These are phyloP conservation scores for Gossypium australe DNA, from an alignment of 345 rosid species.

Conservation along the genomic window DNA sequence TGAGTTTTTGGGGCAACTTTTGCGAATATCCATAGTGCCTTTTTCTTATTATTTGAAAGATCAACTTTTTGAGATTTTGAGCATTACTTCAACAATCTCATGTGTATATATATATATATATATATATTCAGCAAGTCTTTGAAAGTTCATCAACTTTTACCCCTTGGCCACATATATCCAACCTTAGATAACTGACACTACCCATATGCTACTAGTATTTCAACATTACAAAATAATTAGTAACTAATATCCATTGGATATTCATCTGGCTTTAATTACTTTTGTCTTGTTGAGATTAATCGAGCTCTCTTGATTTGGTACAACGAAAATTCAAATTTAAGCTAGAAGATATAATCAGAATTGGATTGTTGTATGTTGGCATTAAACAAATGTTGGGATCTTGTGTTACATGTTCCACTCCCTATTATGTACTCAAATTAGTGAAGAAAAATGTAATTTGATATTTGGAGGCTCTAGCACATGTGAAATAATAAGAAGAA, in stretches of 20 bases:
- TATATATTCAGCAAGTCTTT: background rate
- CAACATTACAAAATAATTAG: background rate
- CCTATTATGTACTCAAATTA: background rate
- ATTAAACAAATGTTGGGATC: too few species aligned
- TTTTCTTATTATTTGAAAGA: background rate
- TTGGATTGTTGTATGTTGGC: too few species aligned
- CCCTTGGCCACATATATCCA: background rate
- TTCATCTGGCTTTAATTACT: too few species aligned
- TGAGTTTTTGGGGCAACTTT: background rate
- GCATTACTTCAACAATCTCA: background rate
- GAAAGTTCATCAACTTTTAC: background rate
- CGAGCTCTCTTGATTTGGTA: too few species aligned
- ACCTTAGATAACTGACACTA: background rate
- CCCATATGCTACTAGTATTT: background rate
- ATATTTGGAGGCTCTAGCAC: background rate
- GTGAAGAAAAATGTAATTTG: background rate
- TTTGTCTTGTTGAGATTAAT: too few species aligned
- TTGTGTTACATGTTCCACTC: too few species aligned
- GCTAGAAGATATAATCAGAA: too few species aligned
- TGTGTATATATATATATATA: background rate
- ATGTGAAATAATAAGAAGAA: background rate
- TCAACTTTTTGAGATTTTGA: constrained; percentile 14
- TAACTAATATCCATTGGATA: too few species aligned
- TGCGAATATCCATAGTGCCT: background rate
- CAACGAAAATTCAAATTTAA: too few species aligned